Conservation (phyloP, 768 basidiomycete genomes). For the Artomyces pyxidatus region DNA sequence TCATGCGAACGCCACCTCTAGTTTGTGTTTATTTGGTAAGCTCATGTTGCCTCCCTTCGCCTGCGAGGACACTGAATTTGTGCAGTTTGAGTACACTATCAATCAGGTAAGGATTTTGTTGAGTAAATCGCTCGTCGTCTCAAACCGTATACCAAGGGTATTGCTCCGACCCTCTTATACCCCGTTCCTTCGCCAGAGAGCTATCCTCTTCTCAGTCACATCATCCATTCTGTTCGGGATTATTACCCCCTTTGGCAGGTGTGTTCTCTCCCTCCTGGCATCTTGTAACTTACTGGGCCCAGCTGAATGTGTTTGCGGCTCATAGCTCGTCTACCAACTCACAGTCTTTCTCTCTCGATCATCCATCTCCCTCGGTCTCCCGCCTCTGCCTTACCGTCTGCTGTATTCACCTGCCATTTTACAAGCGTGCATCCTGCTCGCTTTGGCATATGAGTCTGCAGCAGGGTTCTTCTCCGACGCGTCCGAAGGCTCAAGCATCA, state of each 20-base stretch:
- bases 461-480: constrained; percentile 52
- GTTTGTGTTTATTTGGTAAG: constrained; percentile 56
- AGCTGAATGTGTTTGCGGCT: neutral
- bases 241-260: constrained; percentile 97
- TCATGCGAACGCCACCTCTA: no score
- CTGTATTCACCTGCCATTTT: constrained; percentile 71
- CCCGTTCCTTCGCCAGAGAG: constrained; percentile 61
- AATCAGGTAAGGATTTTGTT: constrained; percentile 51
- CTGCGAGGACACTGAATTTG: neutral
- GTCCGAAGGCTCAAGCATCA: constrained; percentile 39
- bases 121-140: neutral
- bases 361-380: constrained; percentile 77
- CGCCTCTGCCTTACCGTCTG: constrained; percentile 60
- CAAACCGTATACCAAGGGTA: constrained; percentile 42
- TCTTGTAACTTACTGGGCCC: constrained; percentile 10
- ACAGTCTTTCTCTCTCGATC: constrained; percentile 93
- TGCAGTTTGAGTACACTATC: constrained; percentile 83
- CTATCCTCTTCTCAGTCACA: constrained; percentile 56
- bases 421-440: constrained; percentile 59
- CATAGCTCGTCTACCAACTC: constrained; percentile 76
- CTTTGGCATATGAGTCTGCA: constrained; percentile 59
- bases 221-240: constrained; percentile 81
- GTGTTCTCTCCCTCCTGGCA: constrained; percentile 18
- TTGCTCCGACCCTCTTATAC: constrained; percentile 85
- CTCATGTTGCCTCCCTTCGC: neutral